Conservation (phyloP, 176 grass and related monocot species). For the Zoysia pacifica region DNA sequence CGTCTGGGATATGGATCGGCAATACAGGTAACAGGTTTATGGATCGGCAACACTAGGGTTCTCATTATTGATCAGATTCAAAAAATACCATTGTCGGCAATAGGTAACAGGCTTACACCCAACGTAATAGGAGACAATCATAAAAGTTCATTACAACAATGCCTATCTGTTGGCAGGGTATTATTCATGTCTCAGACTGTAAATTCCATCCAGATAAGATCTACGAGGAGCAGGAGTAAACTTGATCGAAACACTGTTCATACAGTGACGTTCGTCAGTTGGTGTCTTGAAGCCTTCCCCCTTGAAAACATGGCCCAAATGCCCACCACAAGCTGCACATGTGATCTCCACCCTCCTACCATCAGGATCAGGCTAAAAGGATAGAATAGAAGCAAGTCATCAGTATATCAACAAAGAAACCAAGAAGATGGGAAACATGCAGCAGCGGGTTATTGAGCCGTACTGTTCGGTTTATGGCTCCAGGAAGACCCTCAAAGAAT, state of each 20-base stretch:
- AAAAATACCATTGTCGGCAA: background rate
- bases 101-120: background rate
- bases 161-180: background rate
- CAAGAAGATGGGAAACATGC: background rate
- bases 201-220: background rate
- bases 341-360: slow-evolving; percentile 73
- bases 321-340: slow-evolving; percentile 74
- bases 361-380: slow-evolving; percentile 66
- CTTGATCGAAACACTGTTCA: slow-evolving; percentile 80
- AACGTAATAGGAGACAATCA: background rate
- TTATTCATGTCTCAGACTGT: slow-evolving; percentile 17
- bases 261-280: slow-evolving; percentile 81
- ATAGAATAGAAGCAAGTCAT: background rate
- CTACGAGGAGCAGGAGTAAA: slow-evolving; percentile 55
- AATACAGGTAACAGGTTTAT: no score
- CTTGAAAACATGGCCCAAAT: slow-evolving; percentile 85
- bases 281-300: slow-evolving; percentile 88
- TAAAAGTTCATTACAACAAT: background rate
- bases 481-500: slow-evolving; percentile 82
- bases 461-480: slow-evolving; percentile 72
- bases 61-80: background rate
- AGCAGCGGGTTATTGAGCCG: slow-evolving; percentile 13
- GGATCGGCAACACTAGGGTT: background rate
- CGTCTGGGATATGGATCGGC: slow-evolving; percentile 23
- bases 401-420: background rate